Evolutionary conservation across 805 yeast species (phyloP).

Genomic region (Saccharomycopsis schoenii): DNA sequence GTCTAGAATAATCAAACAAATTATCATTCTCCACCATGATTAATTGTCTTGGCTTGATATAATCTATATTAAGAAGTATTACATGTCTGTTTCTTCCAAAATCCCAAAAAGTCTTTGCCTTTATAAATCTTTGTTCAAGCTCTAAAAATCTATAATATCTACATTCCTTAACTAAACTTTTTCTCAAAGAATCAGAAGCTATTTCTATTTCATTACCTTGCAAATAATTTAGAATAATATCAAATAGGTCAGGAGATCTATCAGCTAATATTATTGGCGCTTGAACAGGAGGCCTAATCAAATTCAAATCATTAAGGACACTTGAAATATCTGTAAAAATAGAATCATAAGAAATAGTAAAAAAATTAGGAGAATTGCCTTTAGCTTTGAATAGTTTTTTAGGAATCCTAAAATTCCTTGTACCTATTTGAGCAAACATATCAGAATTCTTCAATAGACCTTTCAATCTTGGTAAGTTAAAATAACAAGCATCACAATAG

Average conservation of each 20-base stretch:
- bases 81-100: slow-evolving; percentile 46
- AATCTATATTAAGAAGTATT: slow-evolving; percentile 41
- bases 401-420: slow-evolving; percentile 48
- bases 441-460: slow-evolving; percentile 42
- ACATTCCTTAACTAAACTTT: slow-evolving; percentile 55
- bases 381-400: slow-evolving; percentile 40
- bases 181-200: slow-evolving; percentile 44
- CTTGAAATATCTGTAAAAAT: slow-evolving; percentile 41
- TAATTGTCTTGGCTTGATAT: slow-evolving; percentile 31
- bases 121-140: slow-evolving; percentile 61
- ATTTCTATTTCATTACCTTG: slow-evolving; percentile 45
- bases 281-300: slow-evolving; percentile 73
- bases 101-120: slow-evolving; percentile 39
- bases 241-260: slow-evolving; percentile 40
- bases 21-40: not conserved
- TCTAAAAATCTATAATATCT: slow-evolving; percentile 66
- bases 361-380: slow-evolving; percentile 74
- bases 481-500: slow-evolving; percentile 64
- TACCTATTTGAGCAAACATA: slow-evolving; percentile 48
- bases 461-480: slow-evolving; percentile 49
- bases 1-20: not conserved
- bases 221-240: slow-evolving; percentile 43
- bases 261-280: slow-evolving; percentile 44
- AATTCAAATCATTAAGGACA: slow-evolving; percentile 28
- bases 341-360: slow-evolving; percentile 50